Evolutionary conservation across 352 stramenopile species (phyloP).

Genomic region (Phytophthora pseudosyringae): DNA sequence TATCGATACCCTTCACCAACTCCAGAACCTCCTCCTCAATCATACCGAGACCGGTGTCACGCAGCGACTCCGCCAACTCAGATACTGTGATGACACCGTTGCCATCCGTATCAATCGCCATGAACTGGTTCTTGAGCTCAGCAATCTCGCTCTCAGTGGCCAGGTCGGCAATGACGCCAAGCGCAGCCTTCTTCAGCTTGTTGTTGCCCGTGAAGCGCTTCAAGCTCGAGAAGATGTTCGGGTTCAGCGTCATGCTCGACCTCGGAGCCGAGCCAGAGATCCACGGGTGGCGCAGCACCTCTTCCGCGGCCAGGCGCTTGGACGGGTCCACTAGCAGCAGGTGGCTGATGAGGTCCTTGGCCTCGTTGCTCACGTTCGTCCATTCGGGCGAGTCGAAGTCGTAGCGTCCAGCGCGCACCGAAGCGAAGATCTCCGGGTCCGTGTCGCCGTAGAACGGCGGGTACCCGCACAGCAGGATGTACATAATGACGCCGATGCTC

Average conservation of each 20-base stretch:
- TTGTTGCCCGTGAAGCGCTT: constrained; percentile 91
- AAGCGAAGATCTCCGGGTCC: constrained; percentile 91
- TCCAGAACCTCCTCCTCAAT: constrained; percentile 91
- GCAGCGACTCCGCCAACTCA: constrained; percentile 84
- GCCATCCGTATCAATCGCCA: constrained; percentile 85
- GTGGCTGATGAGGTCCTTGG: constrained; percentile 95
- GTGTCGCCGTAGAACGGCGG: constrained; percentile 97
- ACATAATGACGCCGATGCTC: constrained; percentile 96
- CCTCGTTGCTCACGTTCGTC: constrained; percentile 81
- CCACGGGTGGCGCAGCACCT: constrained; percentile 87
- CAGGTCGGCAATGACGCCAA: constrained; percentile 88
- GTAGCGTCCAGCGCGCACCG: constrained; percentile 77
- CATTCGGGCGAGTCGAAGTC: constrained; percentile 90
- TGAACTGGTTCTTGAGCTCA: constrained; percentile 89
- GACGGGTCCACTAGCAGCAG: constrained; percentile 94
- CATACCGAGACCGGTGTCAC: constrained; percentile 85
- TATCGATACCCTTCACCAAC: constrained; percentile 90
- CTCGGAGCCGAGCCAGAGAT: constrained; percentile 80
- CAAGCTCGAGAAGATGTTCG: constrained; percentile 85
- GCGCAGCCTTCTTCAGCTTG: constrained; percentile 90
- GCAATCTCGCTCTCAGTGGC: constrained; percentile 86
- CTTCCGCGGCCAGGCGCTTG: constrained; percentile 92
- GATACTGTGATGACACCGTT: constrained; percentile 92
- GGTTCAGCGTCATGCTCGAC: constrained; percentile 80
- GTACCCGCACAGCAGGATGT: constrained; percentile 96